Evolutionary conservation across 2,329 filamentous ascomycete species (phyloP).

Genomic region (Ophidiomyces ophidiicola): DNA sequence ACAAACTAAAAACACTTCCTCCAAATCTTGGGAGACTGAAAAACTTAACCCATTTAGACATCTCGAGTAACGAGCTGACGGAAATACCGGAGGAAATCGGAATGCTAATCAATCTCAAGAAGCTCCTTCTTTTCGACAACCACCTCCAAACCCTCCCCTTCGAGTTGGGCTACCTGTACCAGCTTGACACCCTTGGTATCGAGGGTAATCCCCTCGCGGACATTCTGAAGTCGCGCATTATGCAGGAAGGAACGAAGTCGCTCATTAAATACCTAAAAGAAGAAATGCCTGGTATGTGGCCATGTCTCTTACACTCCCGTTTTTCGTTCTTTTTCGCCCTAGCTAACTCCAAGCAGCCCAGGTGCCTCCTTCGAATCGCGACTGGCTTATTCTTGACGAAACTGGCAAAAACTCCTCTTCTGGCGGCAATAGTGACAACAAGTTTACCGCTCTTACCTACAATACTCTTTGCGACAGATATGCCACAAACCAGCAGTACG

Average conservation of each 20-base stretch:
- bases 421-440: constrained; percentile 46
- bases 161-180: constrained; percentile 79
- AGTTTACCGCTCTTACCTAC: constrained; percentile 78
- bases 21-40: constrained; percentile 69
- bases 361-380: constrained; percentile 60
- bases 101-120: constrained; percentile 88
- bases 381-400: constrained; percentile 62
- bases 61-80: constrained; percentile 74
- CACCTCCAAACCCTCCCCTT: constrained; percentile 67
- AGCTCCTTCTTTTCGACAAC: constrained; percentile 82
- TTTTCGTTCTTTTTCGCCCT: constrained; percentile 16
- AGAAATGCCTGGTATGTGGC: constrained; percentile 68
- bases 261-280: constrained; percentile 75
- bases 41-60: constrained; percentile 68
- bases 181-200: constrained; percentile 78
- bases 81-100: constrained; percentile 81
- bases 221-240: constrained; percentile 65
- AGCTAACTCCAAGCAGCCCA: constrained; percentile 47
- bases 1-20: constrained; percentile 73
- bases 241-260: constrained; percentile 76
- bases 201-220: constrained; percentile 79
- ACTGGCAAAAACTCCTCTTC: constrained; percentile 31
- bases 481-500: constrained; percentile 71
- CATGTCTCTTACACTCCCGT: background rate
- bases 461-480: constrained; percentile 94